Evolutionary conservation across 73 alveolate species (phyloP), one percentile per base, ranked within the genome.

Genomic region (Symbiodinium pilosum): DNA sequence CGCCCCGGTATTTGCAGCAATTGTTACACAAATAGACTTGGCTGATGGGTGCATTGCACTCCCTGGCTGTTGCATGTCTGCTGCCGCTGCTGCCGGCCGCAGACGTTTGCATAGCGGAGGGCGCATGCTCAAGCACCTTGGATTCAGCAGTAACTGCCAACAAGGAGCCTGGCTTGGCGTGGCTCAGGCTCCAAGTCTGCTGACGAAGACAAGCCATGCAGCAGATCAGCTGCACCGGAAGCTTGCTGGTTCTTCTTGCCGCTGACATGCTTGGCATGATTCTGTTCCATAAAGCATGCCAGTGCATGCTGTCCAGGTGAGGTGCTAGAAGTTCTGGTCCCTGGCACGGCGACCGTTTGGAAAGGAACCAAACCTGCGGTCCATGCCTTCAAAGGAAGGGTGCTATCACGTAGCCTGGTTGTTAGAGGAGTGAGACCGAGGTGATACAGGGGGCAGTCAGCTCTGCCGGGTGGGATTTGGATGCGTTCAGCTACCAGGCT

Each of bases 401-500:
- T 2, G 26, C 32, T 0, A 11, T 83, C 59, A 83, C 39, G 43
- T 14, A 18, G 89, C 14, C 4, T 1, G 32, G 34, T 7, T 81
- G 6, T 54, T 20, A 51, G 36, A 2, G 40, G 7, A 7, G 7
- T 28, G 41, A 68, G 83, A 32, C 32, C 32, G 4, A 88, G 95
- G 97, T 91, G 32, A 84, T 91, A 44, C 40, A 68, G 21, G 59
- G 43, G 52, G 97, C 89, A 21, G 86, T 91, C 30, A 75, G 20
- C 8, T 85, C 87, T 16, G 47, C 97, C 4, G 81, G 52, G 7
- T 91, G 97, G 97, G 88, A 71, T 43, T n/a, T 32, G 95, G 51
- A 9, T 26, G 88, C 97, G 32, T 91, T 91, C 88, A 91, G 88
- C 89, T 47, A 69, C 54, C 81, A 91, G 97, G 97, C 71, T 38